Evolutionary conservation across 257 asterid genomes (phyloP).

Genomic region (Solanum rostratum): DNA sequence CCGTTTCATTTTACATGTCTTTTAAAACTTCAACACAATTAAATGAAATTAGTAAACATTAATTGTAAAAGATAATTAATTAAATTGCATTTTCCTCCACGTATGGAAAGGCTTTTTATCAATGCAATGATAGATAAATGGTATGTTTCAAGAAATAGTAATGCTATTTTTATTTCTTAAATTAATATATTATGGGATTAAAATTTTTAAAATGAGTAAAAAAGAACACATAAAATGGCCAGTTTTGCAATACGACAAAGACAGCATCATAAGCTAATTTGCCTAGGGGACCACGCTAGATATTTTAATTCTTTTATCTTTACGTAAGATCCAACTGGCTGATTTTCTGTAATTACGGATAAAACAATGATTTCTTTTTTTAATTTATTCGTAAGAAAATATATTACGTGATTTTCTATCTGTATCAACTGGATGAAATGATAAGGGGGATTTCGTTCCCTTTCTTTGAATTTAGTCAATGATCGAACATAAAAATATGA

Average conservation of each 20-base stretch:
- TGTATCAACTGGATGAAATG: no score
- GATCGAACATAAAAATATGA: no score
- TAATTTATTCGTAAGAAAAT: no score
- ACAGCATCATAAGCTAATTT: background rate
- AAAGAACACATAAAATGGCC: background rate
- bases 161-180: background rate
- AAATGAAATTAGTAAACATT: background rate
- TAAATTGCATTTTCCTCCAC: background rate
- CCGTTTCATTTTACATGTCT: background rate
- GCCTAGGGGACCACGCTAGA: background rate
- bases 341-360: background rate
- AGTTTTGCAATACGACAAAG: background rate
- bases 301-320: background rate
- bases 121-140: background rate
- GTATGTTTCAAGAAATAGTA: background rate
- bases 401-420: no score
- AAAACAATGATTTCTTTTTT: no score
- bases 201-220: background rate
- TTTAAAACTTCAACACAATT: background rate
- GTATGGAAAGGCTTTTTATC: background rate
- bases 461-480: no score
- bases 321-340: background rate
- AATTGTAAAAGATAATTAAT: background rate
- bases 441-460: no score
- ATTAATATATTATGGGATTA: background rate